phyloP scores from a whole-genome alignment of 495 filamentous ascomycete species.

The Talaromyces proteolyticus region DNA sequence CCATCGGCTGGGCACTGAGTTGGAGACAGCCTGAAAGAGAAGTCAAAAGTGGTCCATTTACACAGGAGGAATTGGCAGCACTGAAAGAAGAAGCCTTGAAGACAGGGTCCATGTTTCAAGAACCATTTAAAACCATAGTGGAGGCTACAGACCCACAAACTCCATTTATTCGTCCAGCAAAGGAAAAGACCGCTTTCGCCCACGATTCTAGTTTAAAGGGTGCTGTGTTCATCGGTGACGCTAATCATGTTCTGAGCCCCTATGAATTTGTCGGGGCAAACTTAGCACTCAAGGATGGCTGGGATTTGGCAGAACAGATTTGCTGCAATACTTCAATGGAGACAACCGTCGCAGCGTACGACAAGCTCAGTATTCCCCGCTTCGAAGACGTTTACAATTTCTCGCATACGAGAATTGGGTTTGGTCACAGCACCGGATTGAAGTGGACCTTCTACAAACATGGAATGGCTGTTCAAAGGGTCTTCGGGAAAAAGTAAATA shows the following conservation, averaged over 20 bases:
- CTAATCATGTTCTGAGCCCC: conserved; percentile 36
- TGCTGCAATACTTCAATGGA: neutral
- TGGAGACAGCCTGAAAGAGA: conserved; percentile 2
- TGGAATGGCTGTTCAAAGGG: conserved; percentile 1
- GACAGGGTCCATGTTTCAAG: conserved; percentile 16
- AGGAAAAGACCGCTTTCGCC: conserved; percentile 28
- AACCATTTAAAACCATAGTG: conserved; percentile 24
- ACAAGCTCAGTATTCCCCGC: neutral
- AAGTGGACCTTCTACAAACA: conserved; percentile 3
- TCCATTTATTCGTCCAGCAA: conserved; percentile 18
- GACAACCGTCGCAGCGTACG: neutral
- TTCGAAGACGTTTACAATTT: neutral
- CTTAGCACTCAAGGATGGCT: conserved; percentile 32
- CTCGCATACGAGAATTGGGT: neutral
- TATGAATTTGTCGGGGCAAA: conserved; percentile 40
- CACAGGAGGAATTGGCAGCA: neutral
- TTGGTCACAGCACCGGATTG: neutral
- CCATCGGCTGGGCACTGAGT: conserved; percentile 24
- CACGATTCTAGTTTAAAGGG: conserved; percentile 12
- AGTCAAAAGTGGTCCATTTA: neutral
- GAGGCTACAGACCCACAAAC: conserved; percentile 20
- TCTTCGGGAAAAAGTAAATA: too few species aligned
- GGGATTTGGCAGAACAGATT: conserved; percentile 25
- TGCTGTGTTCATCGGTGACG: conserved; percentile 35
- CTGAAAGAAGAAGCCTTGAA: conserved; percentile 18